Evolutionary conservation across 345 rosid genomes (phyloP), one percentile per base, ranked within the genome.

Genomic region (Crucihimalaya himalaica): DNA sequence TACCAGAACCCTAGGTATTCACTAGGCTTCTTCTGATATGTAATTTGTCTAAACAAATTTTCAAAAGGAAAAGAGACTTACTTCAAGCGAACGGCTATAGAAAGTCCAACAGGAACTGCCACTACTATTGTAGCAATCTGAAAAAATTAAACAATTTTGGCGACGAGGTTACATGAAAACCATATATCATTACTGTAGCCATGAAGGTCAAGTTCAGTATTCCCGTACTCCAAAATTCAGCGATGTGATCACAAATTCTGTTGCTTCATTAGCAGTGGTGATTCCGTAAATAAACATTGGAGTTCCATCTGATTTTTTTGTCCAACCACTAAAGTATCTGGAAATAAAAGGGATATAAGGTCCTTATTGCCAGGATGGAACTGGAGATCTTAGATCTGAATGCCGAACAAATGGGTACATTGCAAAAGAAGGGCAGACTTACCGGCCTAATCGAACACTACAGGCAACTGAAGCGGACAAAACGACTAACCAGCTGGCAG

Each of bases 41-140:
- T 4, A 31, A 64, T 15, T 18, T 27, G n/a, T 48, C 15, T 10
- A 15, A 7, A 46, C 5, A 18, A 68, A 73, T 2, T 47, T 65
- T 70, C 52, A 32, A 15, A 42, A 46, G 31, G 15, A 23, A 73
- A 16, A 29, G 52, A 28, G 35, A 72, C 92, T 86, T 84, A 93
- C 98, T 89, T 93, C 85, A 93, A 74, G 20, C 86, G 87, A 71
- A 89, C 96, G 74, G 97, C 94, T 85, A 85, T 48, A 55, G 90
- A 85, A 74, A 93, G 91, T 71, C 97, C 98, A 74, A 89, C 90
- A 13, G 98, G 98, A 65, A 93, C 87, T 12, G 95, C 97, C 74
- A 88, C 97, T 45, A 91, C 86, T 34, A 93, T 87, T 65, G 89
- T 93, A 2, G 86, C 86, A 15, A 91, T 93, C 97, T 93, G 69